A percentile compares a stretch with the other conserved stretches of the same genome.
Evolutionary conservation across 192 early-diverging fungal species (phyloP).

Genomic region (Neocallimastix lanati): DNA sequence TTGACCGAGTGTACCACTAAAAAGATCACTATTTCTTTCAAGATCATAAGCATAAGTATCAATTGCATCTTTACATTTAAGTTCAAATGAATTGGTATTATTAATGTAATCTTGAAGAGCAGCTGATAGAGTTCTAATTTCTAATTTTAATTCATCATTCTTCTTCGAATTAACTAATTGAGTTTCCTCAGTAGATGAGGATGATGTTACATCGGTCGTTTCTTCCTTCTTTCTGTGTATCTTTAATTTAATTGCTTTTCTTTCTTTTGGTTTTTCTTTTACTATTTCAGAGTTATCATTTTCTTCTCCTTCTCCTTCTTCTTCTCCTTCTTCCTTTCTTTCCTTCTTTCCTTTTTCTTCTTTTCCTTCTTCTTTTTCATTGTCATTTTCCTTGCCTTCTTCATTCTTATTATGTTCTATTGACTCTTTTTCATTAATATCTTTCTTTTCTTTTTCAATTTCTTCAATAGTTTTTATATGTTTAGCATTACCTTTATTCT

Average conservation of each 20-base stretch:
- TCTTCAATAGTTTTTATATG: not conserved
- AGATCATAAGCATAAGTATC: not conserved
- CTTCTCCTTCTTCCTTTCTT: not conserved
- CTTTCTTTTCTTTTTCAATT: not conserved
- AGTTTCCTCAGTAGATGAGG: not conserved
- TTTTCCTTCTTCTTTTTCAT: not conserved
- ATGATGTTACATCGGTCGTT: not conserved
- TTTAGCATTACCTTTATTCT: not conserved
- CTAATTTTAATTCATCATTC: no score
- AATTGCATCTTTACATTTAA: not conserved
- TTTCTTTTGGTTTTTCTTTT: not conserved
- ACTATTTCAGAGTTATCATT: not conserved
- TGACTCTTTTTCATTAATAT: no score
- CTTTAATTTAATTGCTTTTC: not conserved
- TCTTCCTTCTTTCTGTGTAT: not conserved
- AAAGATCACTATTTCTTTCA: not conserved
- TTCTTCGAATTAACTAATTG: not conserved
- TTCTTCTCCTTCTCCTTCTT: not conserved
- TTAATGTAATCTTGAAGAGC: not conserved
- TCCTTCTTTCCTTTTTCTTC: not conserved
- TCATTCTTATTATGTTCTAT: no score
- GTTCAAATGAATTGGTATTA: not conserved
- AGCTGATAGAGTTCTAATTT: not conserved
- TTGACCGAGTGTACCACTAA: not conserved
- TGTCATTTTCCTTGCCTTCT: no score